Evolutionary conservation across 2,329 filamentous ascomycete species (phyloP).

Genomic region (Lasiodiplodia theobromae): DNA sequence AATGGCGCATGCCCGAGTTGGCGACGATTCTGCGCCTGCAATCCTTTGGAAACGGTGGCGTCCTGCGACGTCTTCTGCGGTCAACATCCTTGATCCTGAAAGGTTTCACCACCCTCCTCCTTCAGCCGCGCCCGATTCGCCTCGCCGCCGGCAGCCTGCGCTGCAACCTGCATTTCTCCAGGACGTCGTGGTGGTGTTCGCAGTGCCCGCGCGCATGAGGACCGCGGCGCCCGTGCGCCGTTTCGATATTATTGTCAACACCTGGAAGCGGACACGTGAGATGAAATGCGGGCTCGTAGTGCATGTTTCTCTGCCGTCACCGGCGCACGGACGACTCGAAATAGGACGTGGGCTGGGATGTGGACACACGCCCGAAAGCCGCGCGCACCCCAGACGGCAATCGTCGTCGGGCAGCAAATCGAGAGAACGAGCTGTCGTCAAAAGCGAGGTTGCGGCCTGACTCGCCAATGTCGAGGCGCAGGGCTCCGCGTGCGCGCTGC

Average conservation of each 20-base stretch:
- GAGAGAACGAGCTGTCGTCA: conserved; percentile 12
- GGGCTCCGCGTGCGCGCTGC: conserved; percentile 23
- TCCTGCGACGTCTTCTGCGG: conserved; percentile 15
- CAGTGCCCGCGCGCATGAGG: conserved; percentile 2
- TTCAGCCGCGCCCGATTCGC: conserved; percentile 19
- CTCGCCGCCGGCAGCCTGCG: conserved; percentile 23
- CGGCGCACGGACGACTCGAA: conserved; percentile 1
- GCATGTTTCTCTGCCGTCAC: conserved; percentile 8
- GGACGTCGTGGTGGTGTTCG: conserved; percentile 18
- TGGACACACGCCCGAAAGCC: not conserved
- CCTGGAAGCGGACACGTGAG: conserved; percentile 19
- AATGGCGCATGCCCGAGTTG: conserved; percentile 27
- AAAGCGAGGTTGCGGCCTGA: conserved; percentile 15
- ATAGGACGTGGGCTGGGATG: conserved; percentile 6
- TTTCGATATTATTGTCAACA: conserved; percentile 18
- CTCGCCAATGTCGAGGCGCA: conserved; percentile 1
- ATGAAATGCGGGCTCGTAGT: conserved; percentile 26
- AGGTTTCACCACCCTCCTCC: conserved; percentile 28
- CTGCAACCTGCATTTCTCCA: conserved; percentile 24
- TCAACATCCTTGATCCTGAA: conserved; percentile 22
- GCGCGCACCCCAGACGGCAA: conserved; percentile 6
- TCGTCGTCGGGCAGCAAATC: conserved; percentile 10
- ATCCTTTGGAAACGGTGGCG: conserved; percentile 30
- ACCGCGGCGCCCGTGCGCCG: not conserved
- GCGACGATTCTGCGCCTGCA: conserved; percentile 27